A percentile compares a stretch with the other conserved stretches of the same genome.
These are phyloP conservation scores for Rubia peregrina DNA, from an alignment of 305 asterid species.

Conservation along the genomic window DNA sequence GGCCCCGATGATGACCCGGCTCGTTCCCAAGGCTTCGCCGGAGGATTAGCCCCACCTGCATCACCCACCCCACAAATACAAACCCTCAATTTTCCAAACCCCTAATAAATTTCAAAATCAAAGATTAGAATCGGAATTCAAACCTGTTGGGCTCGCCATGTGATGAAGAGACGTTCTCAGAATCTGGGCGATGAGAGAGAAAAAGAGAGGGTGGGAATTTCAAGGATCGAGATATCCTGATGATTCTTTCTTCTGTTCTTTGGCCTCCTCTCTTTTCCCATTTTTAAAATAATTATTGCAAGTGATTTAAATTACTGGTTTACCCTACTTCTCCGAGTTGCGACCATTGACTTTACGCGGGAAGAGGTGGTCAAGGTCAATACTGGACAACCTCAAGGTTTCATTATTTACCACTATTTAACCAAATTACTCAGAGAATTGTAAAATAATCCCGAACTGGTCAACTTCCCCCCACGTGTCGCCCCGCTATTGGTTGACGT, in stretches of 20 bases:
- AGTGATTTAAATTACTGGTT: not conserved
- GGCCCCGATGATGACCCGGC: constrained; percentile 84
- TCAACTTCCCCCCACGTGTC: no score
- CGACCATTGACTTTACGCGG: not conserved
- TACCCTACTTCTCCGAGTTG: not conserved
- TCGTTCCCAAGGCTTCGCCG: constrained; percentile 94
- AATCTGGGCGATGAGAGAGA: not conserved
- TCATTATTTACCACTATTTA: no score
- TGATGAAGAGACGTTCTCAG: no score
- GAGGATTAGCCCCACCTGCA: constrained; percentile 60
- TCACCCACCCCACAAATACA: constrained; percentile 3
- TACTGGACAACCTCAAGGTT: no score
- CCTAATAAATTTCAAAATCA: not conserved
- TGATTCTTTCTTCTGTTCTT: not conserved
- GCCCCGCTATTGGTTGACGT: no score
- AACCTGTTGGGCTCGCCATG: constrained; percentile 5
- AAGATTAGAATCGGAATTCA: not conserved
- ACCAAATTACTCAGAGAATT: no score
- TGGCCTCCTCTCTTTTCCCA: not conserved
- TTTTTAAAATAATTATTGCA: not conserved
- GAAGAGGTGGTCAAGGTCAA: not conserved
- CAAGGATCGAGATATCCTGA: not conserved
- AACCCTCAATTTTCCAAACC: not conserved
- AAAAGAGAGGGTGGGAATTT: not conserved
- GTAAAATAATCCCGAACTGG: no score